phyloP scores from a whole-genome alignment of 148 eudicot genomes.

The Amaranthus cruentus region DNA sequence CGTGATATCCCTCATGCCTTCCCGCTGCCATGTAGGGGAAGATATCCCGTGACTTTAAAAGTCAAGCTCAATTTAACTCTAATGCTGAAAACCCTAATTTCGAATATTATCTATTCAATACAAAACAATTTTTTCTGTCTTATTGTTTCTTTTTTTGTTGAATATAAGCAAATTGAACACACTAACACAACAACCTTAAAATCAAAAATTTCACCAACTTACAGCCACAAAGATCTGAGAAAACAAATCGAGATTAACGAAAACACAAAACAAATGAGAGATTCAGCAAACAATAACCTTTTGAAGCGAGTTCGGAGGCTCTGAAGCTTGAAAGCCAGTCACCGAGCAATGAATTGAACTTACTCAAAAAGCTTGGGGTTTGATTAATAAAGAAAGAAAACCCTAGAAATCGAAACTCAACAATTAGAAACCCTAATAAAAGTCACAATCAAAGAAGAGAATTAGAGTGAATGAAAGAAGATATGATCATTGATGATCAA shows the following conservation, averaged over 20 bases:
- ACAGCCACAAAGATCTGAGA: constrained; percentile 23
- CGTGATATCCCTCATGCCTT: constrained; percentile 51
- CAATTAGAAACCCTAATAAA: constrained; percentile 11
- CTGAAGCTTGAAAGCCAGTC: constrained; percentile 26
- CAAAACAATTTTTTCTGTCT: neutral
- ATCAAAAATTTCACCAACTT: constrained; percentile 10
- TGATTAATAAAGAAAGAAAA: neutral
- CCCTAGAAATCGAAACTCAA: constrained; percentile 12
- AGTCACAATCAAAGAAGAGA: neutral
- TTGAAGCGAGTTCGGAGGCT: constrained; percentile 8
- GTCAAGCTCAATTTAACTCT: neutral
- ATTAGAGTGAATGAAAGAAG: neutral
- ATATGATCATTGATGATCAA: no score
- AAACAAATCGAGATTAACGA: neutral
- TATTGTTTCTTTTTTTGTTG: no score
- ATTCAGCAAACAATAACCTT: constrained; percentile 20
- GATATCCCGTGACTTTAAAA: constrained; percentile 9
- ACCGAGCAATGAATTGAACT: constrained; percentile 19
- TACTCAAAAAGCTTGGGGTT: neutral
- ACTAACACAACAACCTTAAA: constrained; percentile 18
- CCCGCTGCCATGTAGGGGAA: constrained; percentile 62
- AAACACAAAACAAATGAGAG: neutral
- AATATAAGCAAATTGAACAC: neutral
- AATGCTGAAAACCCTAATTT: constrained; percentile 6
- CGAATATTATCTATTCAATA: constrained; percentile 16